A percentile compares a stretch with the other conserved stretches of the same genome.
phyloP scores from a whole-genome alignment of 2,329 filamentous ascomycete species.

The Ascosphaera aggregata region DNA sequence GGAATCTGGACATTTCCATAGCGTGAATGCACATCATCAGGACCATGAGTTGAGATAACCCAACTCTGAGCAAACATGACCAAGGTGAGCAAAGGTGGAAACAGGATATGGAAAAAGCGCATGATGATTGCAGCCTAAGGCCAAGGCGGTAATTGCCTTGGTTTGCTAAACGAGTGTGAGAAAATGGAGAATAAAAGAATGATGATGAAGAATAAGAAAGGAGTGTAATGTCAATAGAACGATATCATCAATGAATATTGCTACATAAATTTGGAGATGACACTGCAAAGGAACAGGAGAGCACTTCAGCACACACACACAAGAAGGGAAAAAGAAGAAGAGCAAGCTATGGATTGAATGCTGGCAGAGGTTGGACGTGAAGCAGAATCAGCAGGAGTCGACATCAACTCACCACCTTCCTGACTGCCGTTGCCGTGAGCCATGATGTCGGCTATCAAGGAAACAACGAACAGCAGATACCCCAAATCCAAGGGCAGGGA shows the following conservation, averaged over 20 bases:
- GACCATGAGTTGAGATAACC: not conserved
- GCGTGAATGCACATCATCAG: not conserved
- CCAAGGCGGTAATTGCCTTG: not conserved
- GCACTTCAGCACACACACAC: no score
- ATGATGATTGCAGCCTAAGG: not conserved
- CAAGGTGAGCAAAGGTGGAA: not conserved
- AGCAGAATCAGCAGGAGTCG: no score
- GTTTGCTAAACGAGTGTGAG: not conserved
- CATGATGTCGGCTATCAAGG: no score
- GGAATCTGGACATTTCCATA: not conserved
- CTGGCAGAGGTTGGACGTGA: no score
- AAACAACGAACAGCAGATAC: no score
- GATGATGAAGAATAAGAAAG: not conserved
- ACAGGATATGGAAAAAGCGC: not conserved
- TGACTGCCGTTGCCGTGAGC: no score
- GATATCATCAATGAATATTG: not conserved
- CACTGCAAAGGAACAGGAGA: no score
- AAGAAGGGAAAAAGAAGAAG: no score
- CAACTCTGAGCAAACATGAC: not conserved
- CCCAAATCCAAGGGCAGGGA: no score
- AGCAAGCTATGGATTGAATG: no score
- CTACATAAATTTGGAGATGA: not conserved
- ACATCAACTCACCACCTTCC: no score
- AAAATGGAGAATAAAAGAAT: not conserved
- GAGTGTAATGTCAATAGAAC: no score